A percentile compares a stretch with the other conserved stretches of the same genome.
phyloP scores from a whole-genome alignment of 1,139 yeast genomes.

The Candida frijolesensis region DNA sequence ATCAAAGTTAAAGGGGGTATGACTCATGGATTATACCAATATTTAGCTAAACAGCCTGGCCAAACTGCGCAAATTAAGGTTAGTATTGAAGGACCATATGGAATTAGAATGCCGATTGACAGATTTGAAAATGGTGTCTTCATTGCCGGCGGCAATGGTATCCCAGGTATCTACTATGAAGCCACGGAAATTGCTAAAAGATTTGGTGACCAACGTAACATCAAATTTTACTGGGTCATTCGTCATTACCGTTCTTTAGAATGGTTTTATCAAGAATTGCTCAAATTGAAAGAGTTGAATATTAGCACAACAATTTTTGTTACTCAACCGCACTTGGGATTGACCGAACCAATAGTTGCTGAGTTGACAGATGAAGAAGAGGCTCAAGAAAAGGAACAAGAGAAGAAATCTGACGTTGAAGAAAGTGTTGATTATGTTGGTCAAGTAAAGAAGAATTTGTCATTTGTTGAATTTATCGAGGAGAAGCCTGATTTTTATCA shows the following conservation, averaged over 20 bases:
- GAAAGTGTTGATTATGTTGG: constrained; percentile 19
- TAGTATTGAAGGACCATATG: constrained; percentile 46
- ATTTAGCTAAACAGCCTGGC: constrained; percentile 51
- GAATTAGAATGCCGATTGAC: constrained; percentile 34
- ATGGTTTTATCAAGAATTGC: constrained; percentile 52
- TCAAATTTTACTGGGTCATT: constrained; percentile 39
- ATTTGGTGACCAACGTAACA: constrained; percentile 13
- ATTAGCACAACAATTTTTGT: constrained; percentile 39
- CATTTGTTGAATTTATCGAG: constrained; percentile 33
- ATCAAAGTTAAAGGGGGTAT: constrained; percentile 48
- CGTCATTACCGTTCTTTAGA: constrained; percentile 47
- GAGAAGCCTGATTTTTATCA: constrained; percentile 45
- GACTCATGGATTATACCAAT: constrained; percentile 43
- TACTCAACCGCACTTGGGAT: constrained; percentile 30
- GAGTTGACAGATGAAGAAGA: constrained; percentile 18
- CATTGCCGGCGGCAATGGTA: constrained; percentile 73
- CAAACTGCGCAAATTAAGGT: constrained; percentile 35
- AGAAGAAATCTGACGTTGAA: constrained; percentile 16
- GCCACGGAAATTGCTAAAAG: constrained; percentile 27
- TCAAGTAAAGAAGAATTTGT: constrained; percentile 21
- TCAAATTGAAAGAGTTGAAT: constrained; percentile 24
- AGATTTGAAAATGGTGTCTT: constrained; percentile 57
- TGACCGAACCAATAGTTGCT: constrained; percentile 15
- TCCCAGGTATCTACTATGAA: constrained; percentile 53
- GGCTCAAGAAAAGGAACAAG: constrained; percentile 19